These are phyloP conservation scores for Ceratobasidium papillatum DNA, from an alignment of 1,284 basidiomycete genomes.

Conservation along the genomic window DNA sequence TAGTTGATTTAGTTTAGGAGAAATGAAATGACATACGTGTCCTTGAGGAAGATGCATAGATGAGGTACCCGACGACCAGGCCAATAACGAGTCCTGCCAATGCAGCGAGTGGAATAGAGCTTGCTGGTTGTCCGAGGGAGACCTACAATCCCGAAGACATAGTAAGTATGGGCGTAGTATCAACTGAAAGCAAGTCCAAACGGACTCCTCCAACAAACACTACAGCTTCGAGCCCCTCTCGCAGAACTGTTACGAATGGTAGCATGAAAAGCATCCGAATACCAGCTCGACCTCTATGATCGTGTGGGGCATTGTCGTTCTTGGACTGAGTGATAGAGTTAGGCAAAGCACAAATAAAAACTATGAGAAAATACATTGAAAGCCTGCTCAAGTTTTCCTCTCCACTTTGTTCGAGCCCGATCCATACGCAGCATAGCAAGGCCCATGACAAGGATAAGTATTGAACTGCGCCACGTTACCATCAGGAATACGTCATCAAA, in stretches of 20 bases:
- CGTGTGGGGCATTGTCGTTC: background rate
- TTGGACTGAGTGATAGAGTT: background rate
- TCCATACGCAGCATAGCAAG: conserved; percentile 79
- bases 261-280: conserved; percentile 74
- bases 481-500: background rate
- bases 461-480: conserved; percentile 48
- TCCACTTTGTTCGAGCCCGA: conserved; percentile 88
- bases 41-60: conserved; percentile 79
- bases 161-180: background rate
- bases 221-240: conserved; percentile 91
- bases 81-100: conserved; percentile 84
- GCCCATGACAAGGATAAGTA: conserved; percentile 86
- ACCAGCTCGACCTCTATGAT: conserved; percentile 9
- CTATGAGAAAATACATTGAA: conserved; percentile 63
- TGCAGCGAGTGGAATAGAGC: conserved; percentile 86
- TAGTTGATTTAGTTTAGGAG: background rate
- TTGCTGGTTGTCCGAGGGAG: conserved; percentile 79
- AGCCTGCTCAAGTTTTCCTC: conserved; percentile 81
- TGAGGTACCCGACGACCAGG: conserved; percentile 68
- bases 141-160: too few relatives aligned
- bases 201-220: conserved; percentile 87
- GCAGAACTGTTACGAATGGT: conserved; percentile 86
- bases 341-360: background rate
- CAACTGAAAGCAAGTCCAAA: conserved; percentile 13
- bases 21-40: conserved; percentile 61